Conservation (phyloP, 2,329 filamentous ascomycete genomes). For the Beauveria scarabaeidicola region DNA sequence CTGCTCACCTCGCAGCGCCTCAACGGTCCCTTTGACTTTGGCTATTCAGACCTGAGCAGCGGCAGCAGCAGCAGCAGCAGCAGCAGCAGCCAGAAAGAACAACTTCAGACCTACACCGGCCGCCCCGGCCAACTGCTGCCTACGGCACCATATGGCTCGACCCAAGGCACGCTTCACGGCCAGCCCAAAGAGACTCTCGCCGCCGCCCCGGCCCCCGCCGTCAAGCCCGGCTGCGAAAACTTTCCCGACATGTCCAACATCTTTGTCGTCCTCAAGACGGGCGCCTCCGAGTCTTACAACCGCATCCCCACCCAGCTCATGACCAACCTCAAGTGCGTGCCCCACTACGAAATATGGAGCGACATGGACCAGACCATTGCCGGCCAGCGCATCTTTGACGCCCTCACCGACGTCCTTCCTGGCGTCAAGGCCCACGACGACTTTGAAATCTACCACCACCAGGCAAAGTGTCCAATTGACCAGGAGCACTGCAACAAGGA, state of each 20-base stretch:
- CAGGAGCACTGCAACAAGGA: conserved; percentile 35
- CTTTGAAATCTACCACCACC: conserved; percentile 40
- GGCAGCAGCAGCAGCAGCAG: not conserved
- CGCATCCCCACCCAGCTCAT: conserved; percentile 46
- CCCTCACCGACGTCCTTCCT: conserved; percentile 35
- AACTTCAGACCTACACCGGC: not conserved
- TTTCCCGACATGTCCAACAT: conserved; percentile 39
- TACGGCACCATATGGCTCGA: not conserved
- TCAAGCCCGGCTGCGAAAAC: conserved; percentile 25
- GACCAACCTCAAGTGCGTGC: conserved; percentile 41
- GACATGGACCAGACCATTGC: conserved; percentile 44
- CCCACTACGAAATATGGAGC: conserved; percentile 48
- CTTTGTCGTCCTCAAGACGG: conserved; percentile 48
- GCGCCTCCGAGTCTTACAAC: conserved; percentile 44
- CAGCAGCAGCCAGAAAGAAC: not conserved
- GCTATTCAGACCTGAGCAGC: conserved; percentile 6
- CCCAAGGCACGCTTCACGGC: not conserved
- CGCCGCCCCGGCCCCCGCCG: not conserved
- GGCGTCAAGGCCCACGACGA: conserved; percentile 39
- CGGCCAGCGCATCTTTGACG: conserved; percentile 36
- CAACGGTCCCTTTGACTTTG: conserved; percentile 20
- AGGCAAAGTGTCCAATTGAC: conserved; percentile 36
- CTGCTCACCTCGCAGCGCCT: conserved; percentile 26
- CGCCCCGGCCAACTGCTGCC: conserved; percentile 1
- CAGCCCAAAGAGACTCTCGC: not conserved